Evolutionary conservation across 2,329 filamentous ascomycete species (phyloP).

Genomic region (Neoarthrinium moseri): DNA sequence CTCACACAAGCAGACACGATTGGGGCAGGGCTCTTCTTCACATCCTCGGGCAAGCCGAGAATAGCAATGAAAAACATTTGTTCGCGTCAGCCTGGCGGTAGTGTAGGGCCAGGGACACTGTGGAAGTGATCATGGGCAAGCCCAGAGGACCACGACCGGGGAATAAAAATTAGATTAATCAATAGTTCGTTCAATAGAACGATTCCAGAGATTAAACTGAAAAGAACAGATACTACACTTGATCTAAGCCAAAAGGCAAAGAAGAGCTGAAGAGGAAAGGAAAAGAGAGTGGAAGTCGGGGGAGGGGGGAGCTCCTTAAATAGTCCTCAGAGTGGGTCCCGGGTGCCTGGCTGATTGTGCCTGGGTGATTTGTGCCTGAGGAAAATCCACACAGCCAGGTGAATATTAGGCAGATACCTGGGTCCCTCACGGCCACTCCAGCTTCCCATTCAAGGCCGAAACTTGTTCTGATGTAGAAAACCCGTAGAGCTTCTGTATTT

Average conservation of each 20-base stretch:
- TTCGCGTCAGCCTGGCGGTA: constrained; percentile 60
- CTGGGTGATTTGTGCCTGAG: not conserved
- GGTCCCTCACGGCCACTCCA: too few species aligned
- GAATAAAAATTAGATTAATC: constrained; percentile 67
- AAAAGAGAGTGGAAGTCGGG: constrained; percentile 11
- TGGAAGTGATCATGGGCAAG: constrained; percentile 58
- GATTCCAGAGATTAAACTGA: constrained; percentile 65
- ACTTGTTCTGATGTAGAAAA: too few species aligned
- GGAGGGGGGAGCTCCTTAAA: constrained; percentile 7
- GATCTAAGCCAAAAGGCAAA: constrained; percentile 39
- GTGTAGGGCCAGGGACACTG: constrained; percentile 66
- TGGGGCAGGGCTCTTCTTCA: constrained; percentile 43
- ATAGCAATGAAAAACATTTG: constrained; percentile 44
- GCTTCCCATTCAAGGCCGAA: too few species aligned
- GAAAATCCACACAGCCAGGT: not conserved
- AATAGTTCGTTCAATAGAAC: constrained; percentile 20
- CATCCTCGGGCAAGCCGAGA: constrained; percentile 40
- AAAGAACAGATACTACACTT: constrained; percentile 66
- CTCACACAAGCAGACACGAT: too few species aligned
- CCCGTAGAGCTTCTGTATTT: too few species aligned
- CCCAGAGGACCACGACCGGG: constrained; percentile 49
- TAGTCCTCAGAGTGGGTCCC: not conserved
- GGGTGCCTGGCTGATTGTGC: constrained; percentile 2
- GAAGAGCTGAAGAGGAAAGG: constrained; percentile 28
- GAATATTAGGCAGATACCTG: not conserved